phyloP scores from a whole-genome alignment of 371 early-diverging fungal genomes.

The Zopfochytrium polystomum region DNA sequence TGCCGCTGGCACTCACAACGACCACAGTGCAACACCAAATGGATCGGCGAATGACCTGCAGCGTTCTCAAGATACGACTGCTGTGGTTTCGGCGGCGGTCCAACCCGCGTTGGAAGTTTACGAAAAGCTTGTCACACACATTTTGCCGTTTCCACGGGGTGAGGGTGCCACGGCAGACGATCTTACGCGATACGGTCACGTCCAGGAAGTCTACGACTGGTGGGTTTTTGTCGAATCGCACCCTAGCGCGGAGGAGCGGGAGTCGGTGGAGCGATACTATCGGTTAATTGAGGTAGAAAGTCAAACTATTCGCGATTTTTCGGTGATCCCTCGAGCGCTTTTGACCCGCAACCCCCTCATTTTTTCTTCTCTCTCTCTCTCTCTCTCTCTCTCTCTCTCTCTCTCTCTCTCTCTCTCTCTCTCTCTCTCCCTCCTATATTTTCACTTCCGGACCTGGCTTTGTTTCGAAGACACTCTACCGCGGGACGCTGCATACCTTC shows the following conservation, averaged over 20 bases:
- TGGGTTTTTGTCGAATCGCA: conserved; percentile 25
- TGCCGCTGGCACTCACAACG: neutral
- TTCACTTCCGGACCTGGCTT: no score
- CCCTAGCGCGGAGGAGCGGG: conserved; percentile 23
- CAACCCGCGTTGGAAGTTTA: neutral
- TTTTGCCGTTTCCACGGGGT: conserved; percentile 20
- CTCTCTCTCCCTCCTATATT: no score
- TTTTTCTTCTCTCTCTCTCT: no score
- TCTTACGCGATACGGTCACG: conserved; percentile 23
- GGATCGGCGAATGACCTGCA: neutral
- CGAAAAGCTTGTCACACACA: conserved; percentile 4
- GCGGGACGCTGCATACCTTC: conserved; percentile 46
- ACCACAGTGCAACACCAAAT: neutral
- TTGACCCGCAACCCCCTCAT: no score
- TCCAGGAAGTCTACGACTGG: conserved; percentile 38
- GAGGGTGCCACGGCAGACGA: conserved; percentile 29
- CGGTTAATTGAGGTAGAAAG: conserved; percentile 31
- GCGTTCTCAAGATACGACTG: neutral
- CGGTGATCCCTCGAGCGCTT: neutral
- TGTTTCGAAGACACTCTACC: conserved; percentile 38
- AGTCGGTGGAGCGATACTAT: conserved; percentile 35
- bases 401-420: no score
- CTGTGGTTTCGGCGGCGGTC: neutral
- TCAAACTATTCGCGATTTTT: neutral
- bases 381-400: no score